Evolutionary conservation across 768 basidiomycete species (phyloP).

Genomic region (Pleurotus platypus): DNA sequence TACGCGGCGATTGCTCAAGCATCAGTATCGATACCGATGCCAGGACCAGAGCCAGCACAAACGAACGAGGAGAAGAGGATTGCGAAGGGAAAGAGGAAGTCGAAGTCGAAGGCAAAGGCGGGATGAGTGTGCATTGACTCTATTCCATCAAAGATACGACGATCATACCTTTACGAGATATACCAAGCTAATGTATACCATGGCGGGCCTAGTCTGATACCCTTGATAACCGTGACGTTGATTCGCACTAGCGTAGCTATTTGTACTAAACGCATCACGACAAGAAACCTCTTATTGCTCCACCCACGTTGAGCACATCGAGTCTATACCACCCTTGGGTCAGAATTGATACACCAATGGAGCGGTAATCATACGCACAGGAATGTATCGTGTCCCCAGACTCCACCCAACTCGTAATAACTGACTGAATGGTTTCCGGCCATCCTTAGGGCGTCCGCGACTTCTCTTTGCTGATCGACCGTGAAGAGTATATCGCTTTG

Average conservation of each 20-base stretch:
- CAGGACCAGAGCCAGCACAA: background rate
- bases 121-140: too few relatives aligned
- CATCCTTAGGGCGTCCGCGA: slow-evolving; percentile 88
- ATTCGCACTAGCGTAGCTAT: background rate
- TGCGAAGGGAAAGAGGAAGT: background rate
- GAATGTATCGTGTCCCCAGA: slow-evolving; percentile 99
- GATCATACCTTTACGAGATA: too few relatives aligned
- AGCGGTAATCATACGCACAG: slow-evolving; percentile 50
- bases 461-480: slow-evolving; percentile 94
- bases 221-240: too few relatives aligned
- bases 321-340: slow-evolving; percentile 39
- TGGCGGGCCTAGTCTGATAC: background rate
- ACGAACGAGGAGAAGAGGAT: background rate
- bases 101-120: background rate
- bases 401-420: slow-evolving; percentile 96
- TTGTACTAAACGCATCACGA: slow-evolving; percentile 29
- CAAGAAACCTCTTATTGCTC: slow-evolving; percentile 88
- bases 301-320: slow-evolving; percentile 86
- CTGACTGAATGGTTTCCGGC: slow-evolving; percentile 86
- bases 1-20: background rate
- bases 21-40: too few relatives aligned
- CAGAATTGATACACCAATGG: background rate
- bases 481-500: slow-evolving; percentile 97
- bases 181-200: background rate
- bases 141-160: too few relatives aligned